These are phyloP conservation scores for Monosporascus sp. DNA, from an alignment of 2,329 filamentous ascomycete species.

Conservation along the genomic window DNA sequence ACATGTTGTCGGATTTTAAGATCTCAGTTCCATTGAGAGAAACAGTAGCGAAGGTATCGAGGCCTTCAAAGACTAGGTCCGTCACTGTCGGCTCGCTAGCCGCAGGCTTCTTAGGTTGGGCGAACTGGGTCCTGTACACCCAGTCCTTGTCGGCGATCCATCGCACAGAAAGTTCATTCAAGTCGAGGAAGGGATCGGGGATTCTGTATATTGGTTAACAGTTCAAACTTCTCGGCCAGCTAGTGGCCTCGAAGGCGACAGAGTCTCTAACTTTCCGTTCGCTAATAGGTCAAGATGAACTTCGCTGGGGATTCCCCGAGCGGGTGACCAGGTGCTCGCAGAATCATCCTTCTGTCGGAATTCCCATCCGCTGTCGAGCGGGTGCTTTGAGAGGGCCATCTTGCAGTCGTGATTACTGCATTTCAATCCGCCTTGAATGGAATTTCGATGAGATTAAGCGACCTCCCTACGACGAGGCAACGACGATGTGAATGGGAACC, in stretches of 20 bases:
- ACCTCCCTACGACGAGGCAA: neutral
- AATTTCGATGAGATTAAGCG: too few species aligned
- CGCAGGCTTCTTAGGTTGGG: slow-evolving; percentile 9
- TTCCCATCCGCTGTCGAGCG: slow-evolving; percentile 15
- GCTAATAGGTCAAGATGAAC: slow-evolving; percentile 33
- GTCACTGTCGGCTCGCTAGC: slow-evolving; percentile 19
- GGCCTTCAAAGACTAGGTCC: slow-evolving; percentile 55
- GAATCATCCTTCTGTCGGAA: slow-evolving; percentile 11
- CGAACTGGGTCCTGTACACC: slow-evolving; percentile 45
- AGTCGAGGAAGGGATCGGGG: slow-evolving; percentile 52
- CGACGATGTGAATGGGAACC: neutral
- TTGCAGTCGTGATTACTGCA: neutral
- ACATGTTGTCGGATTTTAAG: slow-evolving; percentile 58
- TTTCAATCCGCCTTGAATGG: too few species aligned
- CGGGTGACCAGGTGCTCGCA: slow-evolving; percentile 26
- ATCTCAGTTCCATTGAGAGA: slow-evolving; percentile 48
- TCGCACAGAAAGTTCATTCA: slow-evolving; percentile 54
- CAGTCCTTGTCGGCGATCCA: slow-evolving; percentile 60
- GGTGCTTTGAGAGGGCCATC: slow-evolving; percentile 16
- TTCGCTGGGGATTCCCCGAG: slow-evolving; percentile 28
- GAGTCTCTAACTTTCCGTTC: slow-evolving; percentile 24
- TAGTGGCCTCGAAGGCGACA: neutral
- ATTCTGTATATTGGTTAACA: slow-evolving; percentile 27
- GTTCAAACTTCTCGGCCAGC: too few species aligned
- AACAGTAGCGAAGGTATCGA: slow-evolving; percentile 59